Conservation (phyloP, 805 yeast species). For the Pichia heedii region DNA sequence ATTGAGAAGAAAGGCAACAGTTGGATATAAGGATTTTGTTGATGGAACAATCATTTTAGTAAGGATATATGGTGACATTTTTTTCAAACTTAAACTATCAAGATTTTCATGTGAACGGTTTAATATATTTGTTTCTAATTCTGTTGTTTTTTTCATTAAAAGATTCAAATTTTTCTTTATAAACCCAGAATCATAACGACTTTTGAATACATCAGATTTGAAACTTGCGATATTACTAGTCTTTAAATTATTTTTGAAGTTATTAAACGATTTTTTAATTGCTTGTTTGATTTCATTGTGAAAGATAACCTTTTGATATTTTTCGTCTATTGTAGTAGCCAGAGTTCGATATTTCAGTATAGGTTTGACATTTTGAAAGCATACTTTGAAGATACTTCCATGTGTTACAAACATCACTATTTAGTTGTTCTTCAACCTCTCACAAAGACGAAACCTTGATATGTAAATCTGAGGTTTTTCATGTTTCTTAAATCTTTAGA, state of each 20-base stretch:
- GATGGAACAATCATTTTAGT: constrained; percentile 12
- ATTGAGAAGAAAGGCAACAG: constrained; percentile 9
- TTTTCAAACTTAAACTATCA: constrained; percentile 1
- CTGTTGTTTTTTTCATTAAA: constrained; percentile 2
- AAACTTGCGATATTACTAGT: constrained; percentile 1
- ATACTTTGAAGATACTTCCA: neutral
- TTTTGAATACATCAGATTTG: constrained; percentile 8
- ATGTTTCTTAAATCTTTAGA: too few species aligned
- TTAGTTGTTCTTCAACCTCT: too few species aligned
- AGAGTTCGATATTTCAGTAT: neutral
- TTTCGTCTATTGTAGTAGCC: neutral
- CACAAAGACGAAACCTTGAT: too few species aligned
- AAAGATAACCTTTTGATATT: neutral
- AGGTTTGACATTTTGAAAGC: neutral
- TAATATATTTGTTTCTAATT: constrained; percentile 7
- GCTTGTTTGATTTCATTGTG: constrained; percentile 3
- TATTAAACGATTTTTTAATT: constrained; percentile 7
- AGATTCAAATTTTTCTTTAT: constrained; percentile 6
- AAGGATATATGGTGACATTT: constrained; percentile 1
- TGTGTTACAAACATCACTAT: neutral
- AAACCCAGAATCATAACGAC: constrained; percentile 7
- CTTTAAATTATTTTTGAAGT: constrained; percentile 9
- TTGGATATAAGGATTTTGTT: constrained; percentile 1
- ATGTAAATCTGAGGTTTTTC: too few species aligned
- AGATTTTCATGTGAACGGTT: constrained; percentile 3